A percentile compares a stretch with the other conserved stretches of the same genome.
These are phyloP conservation scores for Euphorbia schlechtendalii DNA, from an alignment of 441 rosid species.

Conservation along the genomic window DNA sequence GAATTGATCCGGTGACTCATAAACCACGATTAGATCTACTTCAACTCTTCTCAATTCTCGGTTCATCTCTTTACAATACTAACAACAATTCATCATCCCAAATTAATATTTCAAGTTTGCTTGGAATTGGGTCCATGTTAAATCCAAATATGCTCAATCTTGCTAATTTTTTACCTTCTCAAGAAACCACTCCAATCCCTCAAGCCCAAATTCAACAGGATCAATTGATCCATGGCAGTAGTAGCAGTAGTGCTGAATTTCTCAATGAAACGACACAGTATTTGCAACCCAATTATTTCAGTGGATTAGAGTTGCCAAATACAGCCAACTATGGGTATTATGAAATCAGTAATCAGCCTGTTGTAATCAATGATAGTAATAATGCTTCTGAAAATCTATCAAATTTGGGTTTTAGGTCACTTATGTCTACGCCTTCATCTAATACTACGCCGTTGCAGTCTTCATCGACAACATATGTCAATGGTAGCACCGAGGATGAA, in stretches of 20 bases:
- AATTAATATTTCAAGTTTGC: slow-evolving; percentile 23
- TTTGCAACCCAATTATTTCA: slow-evolving; percentile 13
- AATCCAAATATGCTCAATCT: slow-evolving; percentile 26
- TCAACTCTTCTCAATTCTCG: slow-evolving; percentile 46
- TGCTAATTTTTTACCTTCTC: slow-evolving; percentile 24
- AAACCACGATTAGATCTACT: slow-evolving; percentile 60
- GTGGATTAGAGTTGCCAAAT: slow-evolving; percentile 18
- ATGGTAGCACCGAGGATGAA: slow-evolving; percentile 55
- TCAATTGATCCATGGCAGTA: slow-evolving; percentile 1
- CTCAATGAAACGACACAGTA: slow-evolving; percentile 20
- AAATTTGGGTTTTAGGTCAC: slow-evolving; percentile 25
- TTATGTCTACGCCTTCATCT: slow-evolving; percentile 36
- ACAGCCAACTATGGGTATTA: slow-evolving; percentile 10
- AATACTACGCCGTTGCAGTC: slow-evolving; percentile 52
- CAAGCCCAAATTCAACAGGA: slow-evolving; percentile 20
- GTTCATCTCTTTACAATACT: slow-evolving; percentile 28
- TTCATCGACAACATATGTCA: slow-evolving; percentile 35
- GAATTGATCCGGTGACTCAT: slow-evolving; percentile 84
- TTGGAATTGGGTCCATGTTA: slow-evolving; percentile 25
- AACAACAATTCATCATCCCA: slow-evolving; percentile 19
- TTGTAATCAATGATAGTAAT: slow-evolving; percentile 12
- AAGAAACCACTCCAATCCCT: too few relatives aligned
- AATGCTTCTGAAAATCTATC: slow-evolving; percentile 22
- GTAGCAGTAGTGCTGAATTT: slow-evolving; percentile 13
- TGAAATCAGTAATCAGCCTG: slow-evolving; percentile 16